These are phyloP conservation scores for Nakazawaea holstii DNA, from an alignment of 805 yeast species.

Conservation along the genomic window DNA sequence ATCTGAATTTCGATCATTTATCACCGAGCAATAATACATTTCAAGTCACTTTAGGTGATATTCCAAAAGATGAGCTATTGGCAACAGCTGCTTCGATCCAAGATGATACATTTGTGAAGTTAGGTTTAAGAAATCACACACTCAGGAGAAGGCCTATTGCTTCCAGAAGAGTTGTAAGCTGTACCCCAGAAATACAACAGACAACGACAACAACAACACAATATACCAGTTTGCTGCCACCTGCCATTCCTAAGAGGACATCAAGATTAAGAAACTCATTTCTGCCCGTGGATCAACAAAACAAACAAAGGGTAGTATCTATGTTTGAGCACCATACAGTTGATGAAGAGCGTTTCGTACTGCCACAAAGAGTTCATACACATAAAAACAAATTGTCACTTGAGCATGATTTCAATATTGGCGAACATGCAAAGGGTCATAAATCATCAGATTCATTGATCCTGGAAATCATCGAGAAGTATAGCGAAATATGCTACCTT, in stretches of 20 bases:
- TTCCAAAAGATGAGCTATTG: slow-evolving; percentile 9
- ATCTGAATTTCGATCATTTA: slow-evolving; percentile 1
- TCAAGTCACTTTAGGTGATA: slow-evolving; percentile 4
- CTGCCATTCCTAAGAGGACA: neutral
- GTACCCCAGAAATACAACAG: neutral
- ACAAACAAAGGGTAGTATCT: neutral
- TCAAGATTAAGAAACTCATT: neutral
- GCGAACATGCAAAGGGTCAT: neutral
- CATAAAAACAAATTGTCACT: slow-evolving; percentile 2
- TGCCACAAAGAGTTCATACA: neutral
- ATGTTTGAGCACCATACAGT: neutral
- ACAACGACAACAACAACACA: neutral
- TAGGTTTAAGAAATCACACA: slow-evolving; percentile 9
- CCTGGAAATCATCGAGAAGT: slow-evolving; percentile 5
- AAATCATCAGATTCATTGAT: slow-evolving; percentile 4
- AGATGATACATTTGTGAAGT: slow-evolving; percentile 3
- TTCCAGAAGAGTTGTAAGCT: slow-evolving; percentile 7
- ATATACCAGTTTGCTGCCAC: neutral
- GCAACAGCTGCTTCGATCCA: slow-evolving; percentile 9
- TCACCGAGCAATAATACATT: neutral
- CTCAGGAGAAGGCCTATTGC: neutral
- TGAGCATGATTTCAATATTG: neutral
- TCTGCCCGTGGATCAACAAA: neutral
- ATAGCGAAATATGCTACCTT: neutral
- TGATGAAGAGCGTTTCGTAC: neutral